Evolutionary conservation across 139 green algal species (phyloP), one percentile per base, ranked within the genome.

Genomic region (Coelastrella sp.): DNA sequence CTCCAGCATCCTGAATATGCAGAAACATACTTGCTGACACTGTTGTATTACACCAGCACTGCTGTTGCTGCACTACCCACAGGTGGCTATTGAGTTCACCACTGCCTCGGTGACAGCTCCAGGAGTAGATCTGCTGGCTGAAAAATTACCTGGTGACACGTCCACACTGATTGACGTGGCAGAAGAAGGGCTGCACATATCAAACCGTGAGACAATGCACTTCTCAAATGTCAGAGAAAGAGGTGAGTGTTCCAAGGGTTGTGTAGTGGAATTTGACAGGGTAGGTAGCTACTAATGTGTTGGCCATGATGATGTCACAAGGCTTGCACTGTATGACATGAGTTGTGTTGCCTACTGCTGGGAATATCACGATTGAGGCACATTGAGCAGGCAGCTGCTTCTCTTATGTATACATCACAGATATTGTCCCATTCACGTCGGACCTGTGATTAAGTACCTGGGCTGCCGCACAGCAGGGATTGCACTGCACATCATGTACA

Each of bases 71-170:
- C 15, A 11, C 62, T 71, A 27, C 8, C 32, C 4, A 19, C 71
- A 80, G 71, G 71, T 80, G 19, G 43, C 71, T 27, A 64, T 80
- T 0, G 71, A 80, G 71, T 80, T 80, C 25, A 80, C 71, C 5
- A 80, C 45, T 23, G 71, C 71, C 21, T 80, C 71, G 3, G 71
- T 80, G 25, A 80, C 45, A 40, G 25, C 71, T 21, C 71, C 40
- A 64, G 71, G 71, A 7, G 71, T 80, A 8, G 71, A 80, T 25
- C 40, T 64, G n/a, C 21, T 64, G 21, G 71, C 45, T 23, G n/a
- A 62, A 63, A 62, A 40, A 17, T 19, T 80, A 8, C 41, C 71
- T 40, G 71, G 41, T 34, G 71, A 63, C 48, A 41, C 45, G 19
- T 25, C 9, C 38, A 43, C 71, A 32, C 19, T 80, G n/a, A 2